phyloP scores from a whole-genome alignment of 306 rosid genomes.

The Medicago ruthenica region DNA sequence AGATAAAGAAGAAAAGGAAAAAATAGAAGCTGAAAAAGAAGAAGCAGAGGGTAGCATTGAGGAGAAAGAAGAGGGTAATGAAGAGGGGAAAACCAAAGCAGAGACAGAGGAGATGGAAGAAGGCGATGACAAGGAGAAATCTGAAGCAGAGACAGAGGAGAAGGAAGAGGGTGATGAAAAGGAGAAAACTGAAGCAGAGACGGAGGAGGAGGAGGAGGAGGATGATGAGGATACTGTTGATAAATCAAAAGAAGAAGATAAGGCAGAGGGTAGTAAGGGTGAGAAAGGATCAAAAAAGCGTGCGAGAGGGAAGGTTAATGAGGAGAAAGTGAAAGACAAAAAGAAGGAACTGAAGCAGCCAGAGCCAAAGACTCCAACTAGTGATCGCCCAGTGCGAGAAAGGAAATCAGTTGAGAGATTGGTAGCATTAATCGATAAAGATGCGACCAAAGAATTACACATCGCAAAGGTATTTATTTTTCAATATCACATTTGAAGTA shows the following conservation, averaged over 20 bases:
- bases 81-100: conserved; percentile 34
- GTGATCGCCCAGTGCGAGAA: conserved; percentile 93
- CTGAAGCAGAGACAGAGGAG: conserved; percentile 38
- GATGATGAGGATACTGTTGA: conserved; percentile 36
- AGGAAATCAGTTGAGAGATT: conserved; percentile 96
- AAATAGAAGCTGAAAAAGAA: conserved; percentile 48
- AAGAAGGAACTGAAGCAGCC: conserved; percentile 53
- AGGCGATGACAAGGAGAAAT: conserved; percentile 34
- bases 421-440: conserved; percentile 83
- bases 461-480: conserved; percentile 72
- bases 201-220: conserved; percentile 31
- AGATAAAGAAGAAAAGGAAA: conserved; percentile 50
- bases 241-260: conserved; percentile 44
- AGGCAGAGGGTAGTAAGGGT: conserved; percentile 49
- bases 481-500: conserved; percentile 27
- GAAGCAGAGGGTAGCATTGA: conserved; percentile 44
- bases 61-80: conserved; percentile 29
- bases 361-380: conserved; percentile 79
- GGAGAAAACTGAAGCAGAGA: conserved; percentile 43
- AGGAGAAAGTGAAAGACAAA: conserved; percentile 55
- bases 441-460: conserved; percentile 74
- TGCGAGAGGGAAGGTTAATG: conserved; percentile 49
- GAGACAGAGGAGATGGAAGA: conserved; percentile 37
- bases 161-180: conserved; percentile 27
- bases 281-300: conserved; percentile 60